Evolutionary conservation across 805 yeast species (phyloP), one percentile per base, ranked within the genome.

Genomic region (Jamesozyma spencerorum): DNA sequence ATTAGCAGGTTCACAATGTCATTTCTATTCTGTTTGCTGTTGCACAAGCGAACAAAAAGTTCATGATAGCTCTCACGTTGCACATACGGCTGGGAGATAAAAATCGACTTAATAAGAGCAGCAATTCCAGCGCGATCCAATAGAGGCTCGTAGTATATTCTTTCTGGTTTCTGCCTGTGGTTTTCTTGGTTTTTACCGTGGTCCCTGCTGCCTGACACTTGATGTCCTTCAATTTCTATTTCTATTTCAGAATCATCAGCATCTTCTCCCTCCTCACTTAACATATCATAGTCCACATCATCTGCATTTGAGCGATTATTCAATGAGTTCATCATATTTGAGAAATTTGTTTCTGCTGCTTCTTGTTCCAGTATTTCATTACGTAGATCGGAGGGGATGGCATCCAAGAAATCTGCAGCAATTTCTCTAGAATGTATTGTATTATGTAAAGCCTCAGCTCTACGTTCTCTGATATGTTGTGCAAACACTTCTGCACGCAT

Each of bases 401-500:
- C 90, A 18, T 81, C 79, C 45, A 87, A 66, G 58, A 86, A 87
- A 32, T 79, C 86, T 0, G 86, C 81, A 48, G 81, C 94, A 39
- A 85, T 73, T 49, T 83, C 94, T 22, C 85, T 66, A 2, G 74
- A 66, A 12, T 70, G 64, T 1, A 62, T 55, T 1, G 76, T 68
- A 55, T 45, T 63, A 32, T 61, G 54, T 12, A 63, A 56, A 1
- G 72, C 84, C 64, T 67, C 75, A 34, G 69, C 81, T 44, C 92
- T 69, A 43, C 88, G 68, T 49, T 85, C 92, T 32, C 87, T 66
- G 5, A 86, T 66, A 53, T 87, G 95, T 47, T 86, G 90, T 0
- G 88, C 76, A 54, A 85, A 79, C 0, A 87, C 97, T 54, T 88
- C 96, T 47, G 86, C 94, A 37, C 96, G 69, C 84, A 88, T 83